Base-by-base conservation (phyloP, 2,329 filamentous ascomycete genomes). In the Monosporascus sp. region DNA sequence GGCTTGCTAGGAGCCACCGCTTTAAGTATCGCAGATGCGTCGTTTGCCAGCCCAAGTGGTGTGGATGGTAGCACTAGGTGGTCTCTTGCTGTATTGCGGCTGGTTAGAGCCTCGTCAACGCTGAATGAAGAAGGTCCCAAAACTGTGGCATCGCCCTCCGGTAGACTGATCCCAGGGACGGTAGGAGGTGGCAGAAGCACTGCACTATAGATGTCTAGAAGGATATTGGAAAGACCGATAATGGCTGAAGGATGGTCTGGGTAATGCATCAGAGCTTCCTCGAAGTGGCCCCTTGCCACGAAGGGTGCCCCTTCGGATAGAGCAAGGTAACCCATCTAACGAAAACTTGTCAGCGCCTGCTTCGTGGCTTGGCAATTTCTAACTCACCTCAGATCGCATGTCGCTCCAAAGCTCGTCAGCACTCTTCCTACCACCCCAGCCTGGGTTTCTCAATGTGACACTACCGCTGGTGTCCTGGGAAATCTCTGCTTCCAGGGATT, bases 321-420 rank as follows among this genome's bases (percentile, higher is more conserved):
- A 4, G 84, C 78, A 9, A 96, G 75, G 49, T 85, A 75, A 20
- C 87, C 92, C 63, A 86, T 79, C 85, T 91, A 59, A 15, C 28
- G 2, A 28, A 17, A 53, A 56, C n/a, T 51, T 5, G 40, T 54
- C 63, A 73, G 63, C 70, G 68, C 61, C 53, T 52, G 57, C 31
- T 55, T 55, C 14, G 37, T 31, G 28, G 28, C 52, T 37, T 50
- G 22, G 14, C 37, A 22, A 22, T 18, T 38, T 48, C 0, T 24
- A 26, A 72, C 84, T 76, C 76, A 91, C 89, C 75, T 95, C 89
- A 17, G 88, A 80, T 70, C 84, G 89, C 1, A 96, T 81, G 69
- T 97, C 92, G 31, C 82, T 91, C 87, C 87, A 90, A 46, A 95
- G 74, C 68, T 91, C 88, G 66, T 95, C 91, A 6, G 91, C 81